These are phyloP conservation scores for Schizopora paradoxa DNA, from an alignment of 1,284 basidiomycete species.

Conservation along the genomic window DNA sequence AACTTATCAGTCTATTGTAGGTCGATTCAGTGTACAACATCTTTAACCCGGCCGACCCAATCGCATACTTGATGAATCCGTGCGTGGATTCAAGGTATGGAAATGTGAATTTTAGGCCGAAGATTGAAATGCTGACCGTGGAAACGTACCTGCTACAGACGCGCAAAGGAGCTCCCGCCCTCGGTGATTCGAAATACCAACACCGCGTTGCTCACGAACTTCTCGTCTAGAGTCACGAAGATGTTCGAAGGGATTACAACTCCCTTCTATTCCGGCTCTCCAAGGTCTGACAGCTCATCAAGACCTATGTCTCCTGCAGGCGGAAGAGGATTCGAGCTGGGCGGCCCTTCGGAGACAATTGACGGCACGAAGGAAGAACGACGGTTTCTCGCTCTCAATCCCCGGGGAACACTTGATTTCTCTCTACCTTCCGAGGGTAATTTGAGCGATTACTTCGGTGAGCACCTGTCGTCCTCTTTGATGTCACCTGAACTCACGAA, in stretches of 20 bases:
- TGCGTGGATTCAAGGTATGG: constrained; percentile 31
- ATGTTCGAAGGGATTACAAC: constrained; percentile 23
- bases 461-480: constrained; percentile 3
- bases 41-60: constrained; percentile 44
- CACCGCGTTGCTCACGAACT: constrained; percentile 31
- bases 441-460: constrained; percentile 27
- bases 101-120: constrained; percentile 3
- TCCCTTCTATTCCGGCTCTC: constrained; percentile 5
- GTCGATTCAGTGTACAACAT: constrained; percentile 43
- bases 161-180: constrained; percentile 33
- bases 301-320: constrained; percentile 15
- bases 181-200: constrained; percentile 38
- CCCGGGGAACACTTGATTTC: constrained; percentile 28
- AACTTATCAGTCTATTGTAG: constrained; percentile 13
- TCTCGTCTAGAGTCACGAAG: constrained; percentile 23
- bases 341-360: constrained; percentile 16
- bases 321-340: constrained; percentile 21
- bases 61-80: constrained; percentile 34
- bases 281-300: constrained; percentile 16
- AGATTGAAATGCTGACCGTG: constrained; percentile 24
- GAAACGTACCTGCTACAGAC: constrained; percentile 30
- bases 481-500: not conserved
- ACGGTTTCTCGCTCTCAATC: constrained; percentile 28
- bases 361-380: constrained; percentile 26
- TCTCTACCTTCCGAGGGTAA: constrained; percentile 26